Conservation (phyloP, 805 yeast species). For the Candida silvatica region DNA sequence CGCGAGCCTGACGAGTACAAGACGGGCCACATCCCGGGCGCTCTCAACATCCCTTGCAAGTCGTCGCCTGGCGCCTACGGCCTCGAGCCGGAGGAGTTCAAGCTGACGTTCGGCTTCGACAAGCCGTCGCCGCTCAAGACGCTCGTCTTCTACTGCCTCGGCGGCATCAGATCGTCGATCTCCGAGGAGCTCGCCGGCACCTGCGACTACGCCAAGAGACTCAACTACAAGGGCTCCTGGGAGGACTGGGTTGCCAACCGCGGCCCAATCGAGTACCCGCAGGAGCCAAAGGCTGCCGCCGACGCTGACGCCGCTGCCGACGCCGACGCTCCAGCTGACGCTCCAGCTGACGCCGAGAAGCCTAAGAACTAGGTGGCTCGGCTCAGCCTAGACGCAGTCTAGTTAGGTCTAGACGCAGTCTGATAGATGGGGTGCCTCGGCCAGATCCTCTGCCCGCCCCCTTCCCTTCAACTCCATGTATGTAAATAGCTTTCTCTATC, state of each 20-base stretch:
- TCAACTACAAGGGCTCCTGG: slow-evolving; percentile 81
- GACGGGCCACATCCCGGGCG: slow-evolving; percentile 73
- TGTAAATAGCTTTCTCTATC: too few species aligned
- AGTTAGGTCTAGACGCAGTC: not conserved
- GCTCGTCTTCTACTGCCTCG: slow-evolving; percentile 83
- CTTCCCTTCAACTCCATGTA: too few species aligned
- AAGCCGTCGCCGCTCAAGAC: slow-evolving; percentile 71
- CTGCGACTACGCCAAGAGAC: slow-evolving; percentile 77
- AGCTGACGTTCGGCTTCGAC: slow-evolving; percentile 68
- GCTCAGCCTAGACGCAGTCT: not conserved
- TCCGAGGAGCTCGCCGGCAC: slow-evolving; percentile 90
- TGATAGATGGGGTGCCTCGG: too few species aligned
- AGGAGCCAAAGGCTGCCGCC: slow-evolving; percentile 6
- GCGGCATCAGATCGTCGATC: slow-evolving; percentile 84
- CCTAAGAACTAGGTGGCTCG: not conserved
- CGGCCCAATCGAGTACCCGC: slow-evolving; percentile 17
- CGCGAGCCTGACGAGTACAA: slow-evolving; percentile 79
- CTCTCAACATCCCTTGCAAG: slow-evolving; percentile 84
- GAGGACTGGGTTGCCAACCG: slow-evolving; percentile 67
- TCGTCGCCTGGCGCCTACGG: slow-evolving; percentile 90
- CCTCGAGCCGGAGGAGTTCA: slow-evolving; percentile 68
- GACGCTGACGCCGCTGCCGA: slow-evolving; percentile 2
- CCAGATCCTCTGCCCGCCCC: too few species aligned
- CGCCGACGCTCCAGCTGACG: slow-evolving; percentile 2
- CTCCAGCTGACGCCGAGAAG: slow-evolving; percentile 1